Evolutionary conservation across 352 stramenopile genomes (phyloP), one percentile per base, ranked within the genome.

Genomic region (Phytophthora citrophthora): DNA sequence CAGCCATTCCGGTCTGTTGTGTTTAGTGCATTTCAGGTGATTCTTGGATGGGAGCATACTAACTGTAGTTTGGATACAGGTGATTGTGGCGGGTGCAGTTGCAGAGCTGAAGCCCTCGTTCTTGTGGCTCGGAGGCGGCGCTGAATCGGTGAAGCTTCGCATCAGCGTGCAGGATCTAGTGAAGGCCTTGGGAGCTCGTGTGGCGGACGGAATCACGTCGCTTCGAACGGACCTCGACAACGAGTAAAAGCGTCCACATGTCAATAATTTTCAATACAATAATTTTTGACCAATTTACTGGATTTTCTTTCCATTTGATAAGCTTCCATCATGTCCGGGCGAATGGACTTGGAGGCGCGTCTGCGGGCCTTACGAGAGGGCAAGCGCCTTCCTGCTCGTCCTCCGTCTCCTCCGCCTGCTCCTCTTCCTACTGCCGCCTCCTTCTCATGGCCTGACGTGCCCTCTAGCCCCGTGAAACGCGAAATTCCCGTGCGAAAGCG

Each of bases 101-200:
- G 73, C 74, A 2, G 73, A 71, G 29, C 39, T 95, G 12, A 72
- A 67, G 47, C 61, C 68, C 13, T 49, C 76, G 10, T 94, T 94
- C 52, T 48, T 96, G 29, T 96, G 87, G 83, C 79, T 96, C 39
- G 88, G 88, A 1, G 88, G 83, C 39, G 88, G 88, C 20, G 79
- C 88, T 0, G 83, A 91, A 54, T 77, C 72, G 31, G 81, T 94
- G 26, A 96, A 96, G 65, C 72, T 96, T 15, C 81, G 80, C 64
- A 81, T 94, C 47, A 75, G 81, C 50, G 81, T 93, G 5, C 50
- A 80, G 32, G 78, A 96, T 41, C 61, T 95, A 24, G 48, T 94
- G 15, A 39, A 52, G 15, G 72, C 81, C 13, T 76, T 93, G 24
- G 60, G 29, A 20, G 86, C 87, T 2, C 69, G 72, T 43, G 71